These are phyloP conservation scores for Euphrasia confusa DNA, from an alignment of 257 asterid species.

Conservation along the genomic window DNA sequence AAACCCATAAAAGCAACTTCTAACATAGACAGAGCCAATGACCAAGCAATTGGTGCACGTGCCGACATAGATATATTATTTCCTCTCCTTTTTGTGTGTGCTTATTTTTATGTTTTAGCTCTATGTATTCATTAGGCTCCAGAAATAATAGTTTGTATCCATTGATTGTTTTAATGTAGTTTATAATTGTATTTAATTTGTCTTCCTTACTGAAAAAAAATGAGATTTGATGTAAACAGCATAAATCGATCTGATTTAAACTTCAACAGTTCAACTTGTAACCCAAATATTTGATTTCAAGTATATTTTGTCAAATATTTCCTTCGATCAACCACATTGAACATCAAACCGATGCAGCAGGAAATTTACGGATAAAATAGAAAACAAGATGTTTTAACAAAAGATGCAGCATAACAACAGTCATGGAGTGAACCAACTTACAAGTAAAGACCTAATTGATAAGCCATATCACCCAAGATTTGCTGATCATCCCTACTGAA, in stretches of 20 bases:
- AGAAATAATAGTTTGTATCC: too few relatives aligned
- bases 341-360: conserved; percentile 3
- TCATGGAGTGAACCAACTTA: conserved; percentile 37
- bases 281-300: conserved; percentile 5
- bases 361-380: background rate
- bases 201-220: too few relatives aligned
- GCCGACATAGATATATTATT: too few relatives aligned
- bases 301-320: background rate
- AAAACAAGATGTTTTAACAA: background rate
- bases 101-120: too few relatives aligned
- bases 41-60: background rate
- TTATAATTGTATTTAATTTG: too few relatives aligned
- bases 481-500: conserved; percentile 80
- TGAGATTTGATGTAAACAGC: too few relatives aligned
- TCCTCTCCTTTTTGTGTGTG: too few relatives aligned
- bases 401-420: background rate
- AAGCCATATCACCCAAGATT: conserved; percentile 71
- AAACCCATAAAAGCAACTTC: conserved; percentile 8
- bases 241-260: background rate
- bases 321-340: background rate
- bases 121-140: too few relatives aligned
- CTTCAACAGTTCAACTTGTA: conserved; percentile 21
- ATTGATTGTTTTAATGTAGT: too few relatives aligned
- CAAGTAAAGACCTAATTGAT: conserved; percentile 85
- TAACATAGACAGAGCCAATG: background rate